Evolutionary conservation across 208 protist genomes (phyloP).

Genomic region (Trypanosoma mega): DNA sequence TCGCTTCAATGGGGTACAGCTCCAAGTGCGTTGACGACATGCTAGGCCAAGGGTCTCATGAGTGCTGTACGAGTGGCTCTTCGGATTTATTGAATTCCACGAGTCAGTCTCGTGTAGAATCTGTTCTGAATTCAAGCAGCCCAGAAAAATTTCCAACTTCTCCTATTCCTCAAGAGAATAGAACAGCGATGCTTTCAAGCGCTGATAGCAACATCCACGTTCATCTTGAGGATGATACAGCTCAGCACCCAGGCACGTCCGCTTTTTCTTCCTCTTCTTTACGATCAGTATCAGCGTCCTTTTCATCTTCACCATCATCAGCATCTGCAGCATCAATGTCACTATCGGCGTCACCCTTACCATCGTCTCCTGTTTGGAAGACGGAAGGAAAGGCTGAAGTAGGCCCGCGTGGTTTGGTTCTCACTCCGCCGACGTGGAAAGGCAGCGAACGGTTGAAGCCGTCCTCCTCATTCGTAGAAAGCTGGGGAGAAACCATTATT

Average conservation of each 20-base stretch:
- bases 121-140: not conserved
- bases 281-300: not conserved
- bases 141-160: too few relatives aligned
- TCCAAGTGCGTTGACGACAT: slow-evolving; percentile 36
- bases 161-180: too few relatives aligned
- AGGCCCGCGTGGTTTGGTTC: too few relatives aligned
- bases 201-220: too few relatives aligned
- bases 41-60: slow-evolving; percentile 38
- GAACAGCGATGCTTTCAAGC: too few relatives aligned
- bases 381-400: not conserved
- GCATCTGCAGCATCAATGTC: not conserved
- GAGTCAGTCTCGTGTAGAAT: not conserved
- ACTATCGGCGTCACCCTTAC: not conserved
- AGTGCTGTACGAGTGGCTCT: slow-evolving; percentile 14
- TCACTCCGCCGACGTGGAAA: too few relatives aligned
- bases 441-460: too few relatives aligned
- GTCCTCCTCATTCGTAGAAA: too few relatives aligned
- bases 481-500: slow-evolving; percentile 1
- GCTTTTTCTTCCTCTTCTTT: not conserved
- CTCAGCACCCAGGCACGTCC: not conserved
- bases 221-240: not conserved
- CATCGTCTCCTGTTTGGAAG: not conserved
- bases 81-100: not conserved
- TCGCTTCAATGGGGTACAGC: slow-evolving; percentile 48
- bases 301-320: not conserved